Base-by-base conservation (phyloP, 2,329 filamentous ascomycete species). In the Cladorrhinum sp. region DNA sequence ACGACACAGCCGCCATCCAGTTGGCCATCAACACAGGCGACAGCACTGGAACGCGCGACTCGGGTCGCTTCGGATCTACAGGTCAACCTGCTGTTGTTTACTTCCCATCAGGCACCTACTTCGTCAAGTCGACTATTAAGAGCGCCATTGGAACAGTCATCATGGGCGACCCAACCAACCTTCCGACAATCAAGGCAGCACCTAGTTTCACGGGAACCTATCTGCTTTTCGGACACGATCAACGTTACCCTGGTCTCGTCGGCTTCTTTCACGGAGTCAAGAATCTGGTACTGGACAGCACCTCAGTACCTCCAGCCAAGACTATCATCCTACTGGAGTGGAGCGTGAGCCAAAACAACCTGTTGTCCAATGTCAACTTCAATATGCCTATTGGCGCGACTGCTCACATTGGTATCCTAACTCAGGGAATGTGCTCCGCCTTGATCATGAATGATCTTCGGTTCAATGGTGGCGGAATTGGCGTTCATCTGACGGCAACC, bases 261-360 rank as follows among this genome's bases (percentile, higher is more conserved):
- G 61, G 69, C 64, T 77, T 77, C 60, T 75, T 73, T 53, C 70
- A 74, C 16, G 69, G 69, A 0, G 63, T 77, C 49, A 75, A 72
- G 57, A 77, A 77, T 57, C 59, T 77, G 3, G 65, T 75, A 1
- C 57, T 77, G 25, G 75, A 77, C 60, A 73, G 72, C 5, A 76
- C 69, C 0, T 64, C 57, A 6, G 58, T 74, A 10, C 64, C 70
- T 50, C 50, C 68, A 16, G 58, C 63, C n/a, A 66, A 62, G 41
- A 57, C 59, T 0, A 67, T 76, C n/a, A 69, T 67, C 22, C 64
- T 74, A 3, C 65, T 77, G 24, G 71, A 76, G 58, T 77, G 75
- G 74, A 72, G 72, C 16, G 71, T 76, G 25, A 71, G 71, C 41
- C 74, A 77, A 65, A 73, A 70, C 3, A 73, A 70, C 25, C 71